Conservation (phyloP, 768 basidiomycete species). For the Suillus clintonianus region DNA sequence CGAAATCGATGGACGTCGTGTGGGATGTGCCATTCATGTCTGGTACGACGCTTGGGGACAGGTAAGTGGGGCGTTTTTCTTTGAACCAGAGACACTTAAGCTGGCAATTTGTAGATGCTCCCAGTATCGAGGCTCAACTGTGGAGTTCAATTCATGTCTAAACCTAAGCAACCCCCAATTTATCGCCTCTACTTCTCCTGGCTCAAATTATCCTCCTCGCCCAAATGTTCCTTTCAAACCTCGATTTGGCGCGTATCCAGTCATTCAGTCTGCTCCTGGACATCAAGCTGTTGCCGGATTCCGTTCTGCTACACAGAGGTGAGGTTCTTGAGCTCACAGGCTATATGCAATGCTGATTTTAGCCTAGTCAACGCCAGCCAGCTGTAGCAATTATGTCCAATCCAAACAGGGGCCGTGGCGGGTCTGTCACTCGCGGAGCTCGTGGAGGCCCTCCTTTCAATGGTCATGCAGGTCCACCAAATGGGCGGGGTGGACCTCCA, state of each 20-base stretch:
- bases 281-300: constrained; percentile 63
- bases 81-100: neutral
- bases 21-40: constrained; percentile 98
- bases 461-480: constrained; percentile 9
- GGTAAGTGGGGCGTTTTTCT: constrained; percentile 44
- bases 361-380: constrained; percentile 15
- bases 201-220: constrained; percentile 48
- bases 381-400: constrained; percentile 77
- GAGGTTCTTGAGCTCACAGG: neutral
- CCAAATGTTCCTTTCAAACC: constrained; percentile 62
- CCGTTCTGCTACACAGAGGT: constrained; percentile 53
- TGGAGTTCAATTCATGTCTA: constrained; percentile 84
- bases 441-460: constrained; percentile 7
- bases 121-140: constrained; percentile 86
- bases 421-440: constrained; percentile 14
- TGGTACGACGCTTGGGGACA: constrained; percentile 80
- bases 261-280: constrained; percentile 54
- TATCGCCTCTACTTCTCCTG: constrained; percentile 70
- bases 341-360: neutral
- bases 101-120: constrained; percentile 63
- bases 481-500: constrained; percentile 13
- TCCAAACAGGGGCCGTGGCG: constrained; percentile 53
- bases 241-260: constrained; percentile 65
- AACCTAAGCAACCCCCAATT: constrained; percentile 90
- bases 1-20: constrained; percentile 89